Conservation (phyloP, 441 rosid genomes). For the Breynia disticha region DNA sequence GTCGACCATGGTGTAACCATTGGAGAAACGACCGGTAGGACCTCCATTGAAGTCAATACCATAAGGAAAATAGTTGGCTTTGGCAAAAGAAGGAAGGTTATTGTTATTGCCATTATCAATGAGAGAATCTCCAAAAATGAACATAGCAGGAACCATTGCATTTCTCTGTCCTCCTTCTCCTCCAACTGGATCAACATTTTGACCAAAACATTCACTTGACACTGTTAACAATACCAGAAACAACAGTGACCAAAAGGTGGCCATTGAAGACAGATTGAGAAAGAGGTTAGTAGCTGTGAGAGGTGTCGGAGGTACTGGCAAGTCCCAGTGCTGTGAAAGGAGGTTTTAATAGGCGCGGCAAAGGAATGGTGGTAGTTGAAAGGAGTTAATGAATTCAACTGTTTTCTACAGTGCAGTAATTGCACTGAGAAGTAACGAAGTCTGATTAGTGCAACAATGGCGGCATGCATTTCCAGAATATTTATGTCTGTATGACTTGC, state of each 20-base stretch:
- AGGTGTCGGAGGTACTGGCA: neutral
- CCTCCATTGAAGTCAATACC: slow-evolving; percentile 91
- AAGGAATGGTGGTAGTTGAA: slow-evolving; percentile 8
- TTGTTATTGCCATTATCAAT: slow-evolving; percentile 89
- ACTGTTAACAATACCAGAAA: neutral
- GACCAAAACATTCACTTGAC: slow-evolving; percentile 17
- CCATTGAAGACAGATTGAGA: neutral
- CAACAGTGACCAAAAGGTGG: neutral
- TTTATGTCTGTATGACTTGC: too few species aligned
- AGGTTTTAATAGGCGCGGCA: slow-evolving; percentile 1
- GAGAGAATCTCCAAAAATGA: slow-evolving; percentile 85
- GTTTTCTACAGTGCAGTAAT: slow-evolving; percentile 11
- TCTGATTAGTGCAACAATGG: neutral
- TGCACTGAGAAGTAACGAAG: neutral
- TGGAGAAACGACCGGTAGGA: slow-evolving; percentile 91
- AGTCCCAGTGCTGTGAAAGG: neutral
- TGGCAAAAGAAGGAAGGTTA: slow-evolving; percentile 68
- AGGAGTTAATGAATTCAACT: slow-evolving; percentile 11
- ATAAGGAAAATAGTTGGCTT: slow-evolving; percentile 83
- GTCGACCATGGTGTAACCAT: slow-evolving; percentile 92
- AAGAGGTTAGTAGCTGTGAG: neutral
- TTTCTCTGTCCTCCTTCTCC: slow-evolving; percentile 18
- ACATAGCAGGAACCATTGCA: slow-evolving; percentile 73
- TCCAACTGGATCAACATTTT: slow-evolving; percentile 20
- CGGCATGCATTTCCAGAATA: neutral